phyloP scores from a whole-genome alignment of 2,329 filamentous ascomycete species.

The Colletotrichum cordylinicola region DNA sequence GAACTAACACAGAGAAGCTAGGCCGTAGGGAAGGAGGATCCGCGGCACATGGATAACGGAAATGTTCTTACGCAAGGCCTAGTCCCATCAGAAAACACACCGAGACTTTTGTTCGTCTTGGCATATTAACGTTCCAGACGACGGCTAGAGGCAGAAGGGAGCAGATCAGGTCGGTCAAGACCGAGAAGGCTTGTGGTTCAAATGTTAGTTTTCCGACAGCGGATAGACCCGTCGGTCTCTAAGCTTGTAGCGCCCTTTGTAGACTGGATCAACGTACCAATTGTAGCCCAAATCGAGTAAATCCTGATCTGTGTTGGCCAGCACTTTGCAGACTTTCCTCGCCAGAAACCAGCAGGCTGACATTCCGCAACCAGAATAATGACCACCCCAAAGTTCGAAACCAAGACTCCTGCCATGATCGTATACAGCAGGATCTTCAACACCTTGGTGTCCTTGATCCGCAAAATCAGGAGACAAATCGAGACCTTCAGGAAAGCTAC shows the following conservation, averaged over 20 bases:
- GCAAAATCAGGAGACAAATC: conserved; percentile 43
- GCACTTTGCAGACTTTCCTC: conserved; percentile 22
- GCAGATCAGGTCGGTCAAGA: conserved; percentile 29
- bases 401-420: conserved; percentile 33
- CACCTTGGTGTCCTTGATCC: conserved; percentile 40
- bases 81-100: conserved; percentile 36
- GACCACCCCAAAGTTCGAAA: conserved; percentile 35
- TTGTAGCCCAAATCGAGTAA: conserved; percentile 38
- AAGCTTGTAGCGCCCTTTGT: fast-evolving
- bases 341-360: conserved; percentile 25
- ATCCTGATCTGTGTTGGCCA: conserved; percentile 36
- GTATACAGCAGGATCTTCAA: conserved; percentile 34
- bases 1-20: neutral
- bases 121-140: conserved; percentile 36
- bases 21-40: fast-evolving
- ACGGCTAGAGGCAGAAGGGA: conserved; percentile 33
- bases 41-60: neutral
- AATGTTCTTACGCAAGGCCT: conserved; percentile 25
- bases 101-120: conserved; percentile 31
- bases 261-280: conserved; percentile 18
- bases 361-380: conserved; percentile 38
- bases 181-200: conserved; percentile 22
- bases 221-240: neutral
- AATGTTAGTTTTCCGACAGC: neutral
- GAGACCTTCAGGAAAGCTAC: conserved; percentile 46